Evolutionary conservation across 192 early-diverging fungal species (phyloP).

Genomic region (Chytriomyces confervae): DNA sequence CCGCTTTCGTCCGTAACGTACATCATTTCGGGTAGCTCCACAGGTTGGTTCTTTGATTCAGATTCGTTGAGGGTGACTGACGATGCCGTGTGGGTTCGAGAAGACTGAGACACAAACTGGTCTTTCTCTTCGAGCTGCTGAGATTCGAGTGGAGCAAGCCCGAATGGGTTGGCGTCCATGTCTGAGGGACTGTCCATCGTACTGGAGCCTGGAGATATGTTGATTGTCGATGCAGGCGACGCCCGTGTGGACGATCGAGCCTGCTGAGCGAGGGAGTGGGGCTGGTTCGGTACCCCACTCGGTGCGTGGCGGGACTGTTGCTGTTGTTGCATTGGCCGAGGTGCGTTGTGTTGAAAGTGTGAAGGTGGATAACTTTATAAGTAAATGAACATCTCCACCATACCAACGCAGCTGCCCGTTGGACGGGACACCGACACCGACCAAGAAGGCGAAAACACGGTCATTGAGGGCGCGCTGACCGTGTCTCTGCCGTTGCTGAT

Average conservation of each 20-base stretch:
- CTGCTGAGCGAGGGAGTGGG: no score
- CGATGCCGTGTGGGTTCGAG: neutral
- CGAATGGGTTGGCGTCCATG: neutral
- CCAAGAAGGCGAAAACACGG: neutral
- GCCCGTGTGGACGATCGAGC: no score
- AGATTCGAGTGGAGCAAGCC: slow-evolving; percentile 1
- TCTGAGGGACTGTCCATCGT: neutral
- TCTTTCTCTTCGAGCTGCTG: neutral
- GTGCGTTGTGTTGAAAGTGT: no score
- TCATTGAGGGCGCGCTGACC: slow-evolving; percentile 3
- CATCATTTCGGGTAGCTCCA: slow-evolving; percentile 26
- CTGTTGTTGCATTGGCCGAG: no score
- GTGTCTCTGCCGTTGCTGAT: slow-evolving; percentile 17
- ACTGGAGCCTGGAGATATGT: neutral
- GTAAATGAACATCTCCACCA: slow-evolving; percentile 5
- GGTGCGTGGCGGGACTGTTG: no score
- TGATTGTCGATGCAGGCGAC: neutral
- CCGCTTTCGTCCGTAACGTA: slow-evolving; percentile 41
- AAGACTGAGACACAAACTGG: no score
- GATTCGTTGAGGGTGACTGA: neutral
- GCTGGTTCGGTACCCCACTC: no score
- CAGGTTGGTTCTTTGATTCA: neutral
- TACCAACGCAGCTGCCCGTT: neutral
- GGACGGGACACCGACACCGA: neutral
- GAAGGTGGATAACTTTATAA: neutral